Conservation (phyloP, 352 stramenopile species). For the Poterioochromonas sp. region DNA sequence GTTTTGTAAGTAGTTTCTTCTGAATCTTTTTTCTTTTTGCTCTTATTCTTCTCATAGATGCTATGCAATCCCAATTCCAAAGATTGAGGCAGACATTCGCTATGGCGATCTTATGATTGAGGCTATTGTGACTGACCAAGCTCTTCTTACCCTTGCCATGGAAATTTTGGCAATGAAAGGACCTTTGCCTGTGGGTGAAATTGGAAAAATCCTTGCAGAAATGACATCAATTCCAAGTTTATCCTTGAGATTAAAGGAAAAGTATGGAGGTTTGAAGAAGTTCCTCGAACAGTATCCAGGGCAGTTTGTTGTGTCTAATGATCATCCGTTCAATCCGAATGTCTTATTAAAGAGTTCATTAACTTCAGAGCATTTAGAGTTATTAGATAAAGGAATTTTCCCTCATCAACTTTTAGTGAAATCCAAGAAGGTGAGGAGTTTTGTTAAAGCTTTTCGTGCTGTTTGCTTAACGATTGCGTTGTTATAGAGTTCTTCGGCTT, state of each 20-base stretch:
- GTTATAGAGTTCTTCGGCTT: no score
- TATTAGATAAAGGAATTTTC: conserved; percentile 2
- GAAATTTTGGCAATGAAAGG: conserved; percentile 43
- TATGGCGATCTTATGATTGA: conserved; percentile 41
- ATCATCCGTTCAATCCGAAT: conserved; percentile 32
- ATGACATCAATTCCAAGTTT: conserved; percentile 37
- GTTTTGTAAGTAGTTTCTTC: background rate
- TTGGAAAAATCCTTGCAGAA: conserved; percentile 46
- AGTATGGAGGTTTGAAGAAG: conserved; percentile 49
- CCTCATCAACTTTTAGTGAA: background rate
- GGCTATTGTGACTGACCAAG: background rate
- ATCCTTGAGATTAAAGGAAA: conserved; percentile 37
- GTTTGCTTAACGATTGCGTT: no score
- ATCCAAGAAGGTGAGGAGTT: conserved; percentile 4
- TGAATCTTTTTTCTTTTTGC: background rate
- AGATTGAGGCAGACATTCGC: conserved; percentile 33
- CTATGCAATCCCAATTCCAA: background rate
- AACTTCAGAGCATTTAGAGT: conserved; percentile 7
- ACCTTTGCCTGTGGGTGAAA: conserved; percentile 44
- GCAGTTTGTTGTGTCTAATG: conserved; percentile 40
- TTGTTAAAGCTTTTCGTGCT: no score
- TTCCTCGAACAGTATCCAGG: conserved; percentile 44
- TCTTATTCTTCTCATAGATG: background rate
- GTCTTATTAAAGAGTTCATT: background rate
- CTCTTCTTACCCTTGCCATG: conserved; percentile 36